Percentiles rank a stretch among this genome's conserved stretches.
Evolutionary conservation across 257 asterid genomes (phyloP).

Genomic region (Solanum ossicruentum): DNA sequence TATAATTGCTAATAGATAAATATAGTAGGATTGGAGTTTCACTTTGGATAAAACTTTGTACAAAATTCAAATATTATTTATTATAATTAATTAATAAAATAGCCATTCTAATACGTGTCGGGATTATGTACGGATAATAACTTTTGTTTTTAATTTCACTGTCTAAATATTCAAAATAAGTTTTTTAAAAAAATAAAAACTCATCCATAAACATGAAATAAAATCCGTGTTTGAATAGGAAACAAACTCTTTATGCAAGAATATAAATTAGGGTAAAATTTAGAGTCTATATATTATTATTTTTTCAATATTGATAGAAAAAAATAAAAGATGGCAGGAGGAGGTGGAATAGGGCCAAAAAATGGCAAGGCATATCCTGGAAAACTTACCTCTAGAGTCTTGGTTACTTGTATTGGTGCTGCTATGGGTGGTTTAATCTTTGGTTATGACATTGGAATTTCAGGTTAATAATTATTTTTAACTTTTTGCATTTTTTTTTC

Average conservation of each 20-base stretch:
- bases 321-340: not conserved
- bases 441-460: slow-evolving; percentile 83
- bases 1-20: not conserved
- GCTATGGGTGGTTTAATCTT: slow-evolving; percentile 89
- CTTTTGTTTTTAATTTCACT: not conserved
- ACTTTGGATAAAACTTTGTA: not conserved
- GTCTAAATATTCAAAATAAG: not conserved
- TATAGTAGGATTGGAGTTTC: not conserved
- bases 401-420: slow-evolving; percentile 57
- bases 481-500: not conserved
- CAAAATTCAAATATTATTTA: not conserved
- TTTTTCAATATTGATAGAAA: not conserved
- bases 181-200: not conserved
- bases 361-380: slow-evolving; percentile 18
- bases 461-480: slow-evolving; percentile 22
- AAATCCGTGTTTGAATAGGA: not conserved
- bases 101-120: not conserved
- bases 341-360: not conserved
- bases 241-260: not conserved
- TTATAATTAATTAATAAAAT: no score
- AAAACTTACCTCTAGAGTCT: slow-evolving; percentile 44
- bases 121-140: not conserved
- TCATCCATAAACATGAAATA: not conserved
- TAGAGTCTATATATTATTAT: not conserved
- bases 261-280: not conserved